Base-by-base conservation (phyloP, 805 yeast species). In the Candida orba region DNA sequence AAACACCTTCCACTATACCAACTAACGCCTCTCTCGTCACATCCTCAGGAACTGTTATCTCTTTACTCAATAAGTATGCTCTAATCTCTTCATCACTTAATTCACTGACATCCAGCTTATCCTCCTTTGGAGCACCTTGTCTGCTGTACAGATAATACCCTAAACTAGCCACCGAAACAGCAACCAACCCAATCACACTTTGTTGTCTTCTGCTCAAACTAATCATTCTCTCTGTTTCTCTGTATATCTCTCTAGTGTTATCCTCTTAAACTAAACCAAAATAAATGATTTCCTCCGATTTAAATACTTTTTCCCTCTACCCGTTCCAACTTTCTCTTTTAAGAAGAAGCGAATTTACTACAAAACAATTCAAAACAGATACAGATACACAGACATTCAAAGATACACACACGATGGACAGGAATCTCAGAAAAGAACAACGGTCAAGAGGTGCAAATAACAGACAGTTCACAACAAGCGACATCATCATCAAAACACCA, bases 401-500 rank as follows among this genome's bases (percentile, higher is more conserved):
- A n/a, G n/a, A n/a, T n/a, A n/a, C n/a, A n/a, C n/a, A n/a, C n/a
- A n/a, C n/a, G n/a, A 37, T 51, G 56, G 52, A 52, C 37, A 42
- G 59, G 41, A 50, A 48, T 6, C 27, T 25, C 13, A 41, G 50
- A 8, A 37, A 44, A 13, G 29, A 27, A 13, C 29, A 27, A 10
- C 29, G 29, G 12, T 13, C 13, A 12, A 27, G 29, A 27, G 29
- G 29, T 27, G 29, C 29, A 27, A 27, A 27, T 8, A 40, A 29
- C 12, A 41, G 52, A 22, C 41, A 47, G 17, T 40, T 47, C 20
- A 37, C 45, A 5, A 43, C 46, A 6, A 51, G 39, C 8, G 46
- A 41, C 17, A 36, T 52, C 10, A 34, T 41, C 4, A 43, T 50
- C n/a, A 43, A 40, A 27, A 39, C 52, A 5, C 53, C 53, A 18